Evolutionary conservation across 371 early-diverging fungal species (phyloP).

Genomic region (Mucor plumbeus): DNA sequence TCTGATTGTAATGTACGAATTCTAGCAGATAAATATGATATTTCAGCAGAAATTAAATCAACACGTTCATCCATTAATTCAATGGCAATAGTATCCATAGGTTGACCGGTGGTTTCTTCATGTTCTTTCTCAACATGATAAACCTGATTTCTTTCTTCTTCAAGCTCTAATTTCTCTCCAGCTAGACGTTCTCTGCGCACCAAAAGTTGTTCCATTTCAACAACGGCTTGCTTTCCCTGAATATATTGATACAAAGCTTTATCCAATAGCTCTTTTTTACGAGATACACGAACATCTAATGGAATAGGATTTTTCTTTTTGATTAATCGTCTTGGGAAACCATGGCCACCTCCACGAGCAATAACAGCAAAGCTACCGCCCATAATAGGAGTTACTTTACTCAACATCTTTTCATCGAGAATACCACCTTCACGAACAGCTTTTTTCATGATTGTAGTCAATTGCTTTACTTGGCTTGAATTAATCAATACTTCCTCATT

Average conservation of each 20-base stretch:
- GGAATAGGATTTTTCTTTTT: conserved; percentile 53
- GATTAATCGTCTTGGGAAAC: conserved; percentile 22
- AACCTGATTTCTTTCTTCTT: conserved; percentile 67
- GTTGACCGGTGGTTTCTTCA: conserved; percentile 48
- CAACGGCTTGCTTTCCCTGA: conserved; percentile 48
- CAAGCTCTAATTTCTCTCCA: conserved; percentile 66
- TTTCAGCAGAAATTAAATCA: conserved; percentile 77
- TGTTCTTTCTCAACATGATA: conserved; percentile 56
- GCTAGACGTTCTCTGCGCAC: conserved; percentile 56
- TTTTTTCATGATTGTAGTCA: conserved; percentile 54
- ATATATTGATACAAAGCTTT: conserved; percentile 52
- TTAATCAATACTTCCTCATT: conserved; percentile 59
- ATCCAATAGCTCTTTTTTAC: conserved; percentile 63
- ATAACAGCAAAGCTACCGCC: conserved; percentile 52
- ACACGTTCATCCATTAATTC: conserved; percentile 81
- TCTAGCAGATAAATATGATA: conserved; percentile 69
- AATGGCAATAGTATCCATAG: conserved; percentile 50
- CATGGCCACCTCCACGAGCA: conserved; percentile 42
- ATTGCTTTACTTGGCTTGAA: conserved; percentile 60
- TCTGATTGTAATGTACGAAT: conserved; percentile 68
- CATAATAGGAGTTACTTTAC: conserved; percentile 44
- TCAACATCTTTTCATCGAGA: conserved; percentile 47
- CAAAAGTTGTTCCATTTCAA: conserved; percentile 44
- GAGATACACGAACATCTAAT: conserved; percentile 29
- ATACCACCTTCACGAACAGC: conserved; percentile 57